phyloP scores from a whole-genome alignment of 495 filamentous ascomycete genomes.

The Daldinia grandis region DNA sequence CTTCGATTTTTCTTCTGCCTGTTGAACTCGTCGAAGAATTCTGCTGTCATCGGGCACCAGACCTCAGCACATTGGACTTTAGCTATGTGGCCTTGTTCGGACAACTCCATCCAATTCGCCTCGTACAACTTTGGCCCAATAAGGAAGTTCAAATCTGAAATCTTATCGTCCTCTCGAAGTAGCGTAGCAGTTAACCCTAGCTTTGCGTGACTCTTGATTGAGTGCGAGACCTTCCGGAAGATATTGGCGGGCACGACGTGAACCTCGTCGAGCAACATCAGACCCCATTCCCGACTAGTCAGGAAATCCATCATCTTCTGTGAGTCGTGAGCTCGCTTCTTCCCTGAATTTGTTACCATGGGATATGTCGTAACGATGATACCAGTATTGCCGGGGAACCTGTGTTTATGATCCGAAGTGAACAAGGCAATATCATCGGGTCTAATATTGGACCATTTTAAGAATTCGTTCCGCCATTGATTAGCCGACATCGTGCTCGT shows the following conservation, averaged over 20 bases:
- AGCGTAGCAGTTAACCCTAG: constrained; percentile 96
- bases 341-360: constrained; percentile 88
- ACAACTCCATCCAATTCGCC: constrained; percentile 99
- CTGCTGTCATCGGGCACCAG: constrained; percentile 98
- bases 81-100: constrained; percentile 95
- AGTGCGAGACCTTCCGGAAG: constrained; percentile 90
- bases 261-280: constrained; percentile 98
- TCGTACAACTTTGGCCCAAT: constrained; percentile 98
- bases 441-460: constrained; percentile 98
- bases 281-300: constrained; percentile 89
- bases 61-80: constrained; percentile 98
- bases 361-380: constrained; percentile 98
- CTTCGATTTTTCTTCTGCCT: constrained; percentile 55
- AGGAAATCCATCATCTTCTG: constrained; percentile 99
- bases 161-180: constrained; percentile 97
- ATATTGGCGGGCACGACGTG: constrained; percentile 97
- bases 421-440: constrained; percentile 93
- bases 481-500: constrained; percentile 98
- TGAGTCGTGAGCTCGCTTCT: constrained; percentile 86
- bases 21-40: constrained; percentile 97
- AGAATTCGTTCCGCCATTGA: constrained; percentile 94
- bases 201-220: constrained; percentile 93
- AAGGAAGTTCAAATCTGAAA: constrained; percentile 94
- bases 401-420: constrained; percentile 91
- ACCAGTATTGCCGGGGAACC: constrained; percentile 87